phyloP scores from a whole-genome alignment of 2,329 filamentous ascomycete genomes.

The Arthrobotrys megalospora region DNA sequence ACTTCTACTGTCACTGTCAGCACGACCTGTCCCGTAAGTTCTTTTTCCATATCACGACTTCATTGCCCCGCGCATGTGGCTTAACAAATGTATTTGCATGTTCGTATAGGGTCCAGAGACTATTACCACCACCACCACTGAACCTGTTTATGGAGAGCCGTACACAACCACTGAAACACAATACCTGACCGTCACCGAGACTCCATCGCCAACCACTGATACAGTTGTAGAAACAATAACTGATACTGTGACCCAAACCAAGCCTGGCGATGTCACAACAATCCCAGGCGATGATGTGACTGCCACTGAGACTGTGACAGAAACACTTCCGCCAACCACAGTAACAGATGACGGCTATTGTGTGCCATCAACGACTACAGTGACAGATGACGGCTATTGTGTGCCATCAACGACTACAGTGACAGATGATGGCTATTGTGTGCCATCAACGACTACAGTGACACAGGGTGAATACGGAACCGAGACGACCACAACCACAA shows the following conservation, averaged over 20 bases:
- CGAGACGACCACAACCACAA: conserved; percentile 3
- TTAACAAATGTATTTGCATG: conserved; percentile 11
- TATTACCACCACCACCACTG: conserved; percentile 1
- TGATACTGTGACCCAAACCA: not conserved
- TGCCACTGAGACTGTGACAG: not conserved
- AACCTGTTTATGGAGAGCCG: not conserved
- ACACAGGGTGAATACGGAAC: conserved; percentile 5
- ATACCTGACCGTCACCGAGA: not conserved
- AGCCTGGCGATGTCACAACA: not conserved
- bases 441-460: not conserved
- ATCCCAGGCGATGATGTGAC: not conserved
- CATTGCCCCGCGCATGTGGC: conserved; percentile 12
- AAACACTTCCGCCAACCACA: conserved; percentile 1
- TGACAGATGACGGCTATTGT: not conserved
- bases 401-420: conserved; percentile 1
- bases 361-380: not conserved
- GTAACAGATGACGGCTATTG: not conserved
- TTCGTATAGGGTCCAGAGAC: not conserved
- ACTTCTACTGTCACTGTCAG: conserved; percentile 12
- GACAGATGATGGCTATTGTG: not conserved
- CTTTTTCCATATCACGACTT: conserved; percentile 14
- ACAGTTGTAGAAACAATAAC: not conserved
- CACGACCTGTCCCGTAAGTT: conserved; percentile 34
- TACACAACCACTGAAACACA: conserved; percentile 15
- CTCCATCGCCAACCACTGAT: not conserved